Evolutionary conservation across 495 filamentous ascomycete species (phyloP), one percentile per base, ranked within the genome.

Genomic region (Aspergillus nanangensis): DNA sequence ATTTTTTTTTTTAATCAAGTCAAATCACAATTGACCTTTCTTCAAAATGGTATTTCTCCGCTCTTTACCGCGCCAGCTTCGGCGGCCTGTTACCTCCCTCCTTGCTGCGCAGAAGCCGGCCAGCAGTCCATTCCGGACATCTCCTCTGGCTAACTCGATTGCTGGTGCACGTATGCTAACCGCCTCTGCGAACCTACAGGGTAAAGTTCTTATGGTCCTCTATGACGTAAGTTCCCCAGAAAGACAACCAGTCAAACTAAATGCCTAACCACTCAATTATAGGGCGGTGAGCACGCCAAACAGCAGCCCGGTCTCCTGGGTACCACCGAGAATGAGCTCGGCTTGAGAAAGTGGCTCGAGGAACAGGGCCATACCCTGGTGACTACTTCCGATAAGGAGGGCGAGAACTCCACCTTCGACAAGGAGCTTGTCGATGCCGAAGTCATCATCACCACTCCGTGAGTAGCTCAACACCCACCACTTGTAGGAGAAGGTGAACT

Each of bases 361-460:
- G 87, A 88, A 39, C 79, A 90, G 64, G 93, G 93, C 60, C 93
- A 98, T 80, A 92, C 87, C 22, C 80, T 98, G 41, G 84, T 98
- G 47, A 98, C 92, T 55, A 98, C 93, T 45, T 95, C 91, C 47
- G 89, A 95, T 75, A 98, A 98, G 78, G 93, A 95, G 53, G 88
- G 92, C 47, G 84, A 87, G 72, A 80, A 88, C 80, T 96, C 92
- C 41, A 86, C 73, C 49, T 96, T 98, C 63, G 93, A 98, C 70
- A 77, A 88, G 72, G 88, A 98, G 70, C 78, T 98, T 19, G 90
- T 92, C 38, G 93, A 98, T 63, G 89, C 93, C 47, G 93, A 98
- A 67, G 80, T 98, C 65, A 96, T 98, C 79, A 96, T 98, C 73
- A 98, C 93, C 54, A 98, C 93, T 40, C 93, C 92, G 89, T 96